These are phyloP conservation scores for Calamus simplicifolius DNA, from an alignment of 176 grass and related monocot species.

Conservation along the genomic window DNA sequence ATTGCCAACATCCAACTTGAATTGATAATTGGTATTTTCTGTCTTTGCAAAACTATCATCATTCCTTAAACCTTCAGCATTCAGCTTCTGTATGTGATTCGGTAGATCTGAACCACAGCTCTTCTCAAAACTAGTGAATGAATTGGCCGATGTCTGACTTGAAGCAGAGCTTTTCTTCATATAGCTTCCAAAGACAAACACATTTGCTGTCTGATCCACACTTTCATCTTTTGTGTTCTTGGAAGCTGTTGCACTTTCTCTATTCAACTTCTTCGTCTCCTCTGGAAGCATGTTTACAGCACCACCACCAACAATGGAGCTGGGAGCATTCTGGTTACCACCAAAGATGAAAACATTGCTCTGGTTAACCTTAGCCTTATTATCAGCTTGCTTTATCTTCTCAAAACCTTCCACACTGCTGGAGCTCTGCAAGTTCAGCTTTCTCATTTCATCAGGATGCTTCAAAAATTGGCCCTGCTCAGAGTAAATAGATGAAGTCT, in stretches of 20 bases:
- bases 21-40: conserved; percentile 8
- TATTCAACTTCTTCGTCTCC: conserved; percentile 50
- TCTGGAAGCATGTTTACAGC: conserved; percentile 27
- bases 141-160: conserved; percentile 23
- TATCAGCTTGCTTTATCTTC: conserved; percentile 7
- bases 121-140: conserved; percentile 13
- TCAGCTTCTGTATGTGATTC: conserved; percentile 6
- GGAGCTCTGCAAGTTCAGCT: conserved; percentile 35
- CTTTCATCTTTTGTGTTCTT: conserved; percentile 30
- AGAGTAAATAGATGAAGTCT: conserved; percentile 23
- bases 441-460: conserved; percentile 42
- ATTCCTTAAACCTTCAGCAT: conserved; percentile 19
- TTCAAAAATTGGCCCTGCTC: conserved; percentile 21
- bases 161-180: conserved; percentile 28
- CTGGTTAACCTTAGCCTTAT: background rate
- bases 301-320: conserved; percentile 17
- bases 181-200: conserved; percentile 48
- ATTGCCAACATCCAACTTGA: background rate
- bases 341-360: conserved; percentile 6
- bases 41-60: conserved; percentile 13
- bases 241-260: conserved; percentile 26
- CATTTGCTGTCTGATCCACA: conserved; percentile 8
- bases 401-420: conserved; percentile 4
- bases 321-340: conserved; percentile 19
- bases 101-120: conserved; percentile 23